phyloP scores from a whole-genome alignment of 352 stramenopile genomes.

The Phytophthora litchii region DNA sequence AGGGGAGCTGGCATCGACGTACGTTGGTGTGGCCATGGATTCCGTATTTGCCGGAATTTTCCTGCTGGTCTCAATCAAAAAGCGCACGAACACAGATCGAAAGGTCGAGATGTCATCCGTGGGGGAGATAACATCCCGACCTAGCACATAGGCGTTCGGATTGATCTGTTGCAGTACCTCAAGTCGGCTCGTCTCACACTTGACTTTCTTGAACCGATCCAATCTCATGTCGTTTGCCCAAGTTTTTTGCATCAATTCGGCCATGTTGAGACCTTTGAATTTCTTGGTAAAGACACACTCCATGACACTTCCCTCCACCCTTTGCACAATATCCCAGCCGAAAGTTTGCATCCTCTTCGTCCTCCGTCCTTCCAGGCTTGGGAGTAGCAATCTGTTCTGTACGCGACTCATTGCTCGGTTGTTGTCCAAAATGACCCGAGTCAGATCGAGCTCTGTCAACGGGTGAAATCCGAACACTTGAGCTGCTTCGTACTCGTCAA shows the following conservation, averaged over 20 bases:
- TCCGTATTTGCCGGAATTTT: conserved; percentile 15
- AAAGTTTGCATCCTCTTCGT: conserved; percentile 35
- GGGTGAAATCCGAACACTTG: conserved; percentile 44
- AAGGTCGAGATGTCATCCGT: conserved; percentile 40
- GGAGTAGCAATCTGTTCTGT: conserved; percentile 35
- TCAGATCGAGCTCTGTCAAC: conserved; percentile 40
- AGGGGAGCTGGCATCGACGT: conserved; percentile 24
- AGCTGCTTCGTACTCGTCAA: conserved; percentile 43
- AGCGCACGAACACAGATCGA: conserved; percentile 49
- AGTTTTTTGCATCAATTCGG: conserved; percentile 43
- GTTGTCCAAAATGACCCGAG: conserved; percentile 46
- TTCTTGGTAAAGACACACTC: conserved; percentile 54
- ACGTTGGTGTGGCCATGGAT: conserved; percentile 22
- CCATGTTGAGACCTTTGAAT: conserved; percentile 38
- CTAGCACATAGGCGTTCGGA: conserved; percentile 45
- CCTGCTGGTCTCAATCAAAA: conserved; percentile 40
- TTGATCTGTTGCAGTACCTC: conserved; percentile 50
- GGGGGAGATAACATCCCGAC: conserved; percentile 48
- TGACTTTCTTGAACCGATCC: conserved; percentile 50
- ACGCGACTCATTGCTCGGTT: conserved; percentile 36
- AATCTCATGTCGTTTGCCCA: conserved; percentile 50
- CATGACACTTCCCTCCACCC: conserved; percentile 41
- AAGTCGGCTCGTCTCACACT: conserved; percentile 46
- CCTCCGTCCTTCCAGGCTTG: conserved; percentile 8
- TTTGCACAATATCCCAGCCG: conserved; percentile 48